Conservation (phyloP, 441 rosid species). For the Syzygium malaccense region DNA sequence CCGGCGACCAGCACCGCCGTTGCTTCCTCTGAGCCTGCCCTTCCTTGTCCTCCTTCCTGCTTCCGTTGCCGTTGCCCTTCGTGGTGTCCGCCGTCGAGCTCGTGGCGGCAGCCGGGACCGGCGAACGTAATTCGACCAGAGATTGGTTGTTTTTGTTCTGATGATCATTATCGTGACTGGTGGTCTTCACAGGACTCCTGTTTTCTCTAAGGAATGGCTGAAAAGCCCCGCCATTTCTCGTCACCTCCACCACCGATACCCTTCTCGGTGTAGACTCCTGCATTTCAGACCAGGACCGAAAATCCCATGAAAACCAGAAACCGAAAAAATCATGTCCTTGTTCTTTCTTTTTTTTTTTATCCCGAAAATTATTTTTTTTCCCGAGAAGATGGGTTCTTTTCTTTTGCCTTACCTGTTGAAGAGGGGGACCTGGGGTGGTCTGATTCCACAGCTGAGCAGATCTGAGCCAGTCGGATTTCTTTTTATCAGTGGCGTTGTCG, state of each 20-base stretch:
- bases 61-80: constrained; percentile 10
- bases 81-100: constrained; percentile 24
- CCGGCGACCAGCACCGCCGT: constrained; percentile 86
- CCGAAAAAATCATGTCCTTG: background rate
- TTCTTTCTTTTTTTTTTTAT: background rate
- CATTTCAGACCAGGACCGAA: background rate
- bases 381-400: background rate
- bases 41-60: constrained; percentile 26
- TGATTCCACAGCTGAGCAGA: constrained; percentile 95
- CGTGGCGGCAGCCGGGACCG: constrained; percentile 39
- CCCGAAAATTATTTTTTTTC: background rate
- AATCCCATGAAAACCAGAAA: background rate
- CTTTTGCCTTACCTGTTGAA: constrained; percentile 22
- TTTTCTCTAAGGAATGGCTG: constrained; percentile 52
- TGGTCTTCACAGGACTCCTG: constrained; percentile 16
- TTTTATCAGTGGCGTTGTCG: background rate
- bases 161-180: background rate
- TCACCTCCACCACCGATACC: constrained; percentile 57
- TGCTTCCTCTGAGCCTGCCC: constrained; percentile 9
- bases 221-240: constrained; percentile 61
- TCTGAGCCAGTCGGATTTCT: constrained; percentile 96
- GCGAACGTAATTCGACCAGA: constrained; percentile 7
- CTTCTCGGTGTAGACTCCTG: constrained; percentile 22
- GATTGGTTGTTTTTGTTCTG: constrained; percentile 2
- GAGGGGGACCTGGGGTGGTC: constrained; percentile 36